Evolutionary conservation across 2,329 filamentous ascomycete genomes (phyloP).

Genomic region (Phaeosphaeriaceae sp.): DNA sequence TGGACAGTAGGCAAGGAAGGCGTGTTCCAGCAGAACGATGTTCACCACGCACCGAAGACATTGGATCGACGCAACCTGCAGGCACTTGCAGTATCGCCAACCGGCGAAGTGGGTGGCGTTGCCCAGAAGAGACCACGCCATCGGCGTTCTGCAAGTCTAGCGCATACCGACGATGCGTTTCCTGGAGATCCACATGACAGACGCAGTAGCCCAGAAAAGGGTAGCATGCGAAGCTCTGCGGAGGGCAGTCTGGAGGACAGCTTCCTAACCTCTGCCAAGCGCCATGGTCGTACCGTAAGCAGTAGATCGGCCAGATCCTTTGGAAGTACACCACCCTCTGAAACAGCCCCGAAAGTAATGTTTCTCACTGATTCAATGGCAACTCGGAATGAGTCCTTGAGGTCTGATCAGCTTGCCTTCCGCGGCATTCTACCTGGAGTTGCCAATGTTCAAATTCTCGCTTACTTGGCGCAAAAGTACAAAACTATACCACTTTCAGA

Average conservation of each 20-base stretch:
- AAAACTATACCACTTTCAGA: conserved; percentile 48
- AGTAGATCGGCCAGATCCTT: conserved; percentile 60
- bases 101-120: conserved; percentile 63
- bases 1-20: conserved; percentile 70
- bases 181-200: conserved; percentile 52
- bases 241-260: conserved; percentile 65
- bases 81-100: conserved; percentile 63
- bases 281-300: conserved; percentile 54
- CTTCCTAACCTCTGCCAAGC: conserved; percentile 57
- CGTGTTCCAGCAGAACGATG: conserved; percentile 67
- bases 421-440: conserved; percentile 56
- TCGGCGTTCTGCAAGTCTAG: conserved; percentile 49
- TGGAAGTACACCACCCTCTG: conserved; percentile 60
- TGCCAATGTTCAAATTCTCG: conserved; percentile 45
- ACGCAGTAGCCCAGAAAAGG: conserved; percentile 55
- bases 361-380: conserved; percentile 59
- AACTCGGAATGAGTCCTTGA: conserved; percentile 48
- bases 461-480: conserved; percentile 54
- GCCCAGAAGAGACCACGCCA: conserved; percentile 58
- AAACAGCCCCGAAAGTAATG: conserved; percentile 55
- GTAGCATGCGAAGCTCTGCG: conserved; percentile 57
- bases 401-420: conserved; percentile 56
- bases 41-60: conserved; percentile 65
- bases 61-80: conserved; percentile 64
- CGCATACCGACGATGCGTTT: conserved; percentile 46